These are phyloP conservation scores for Cercophora samala DNA, from an alignment of 495 filamentous ascomycete genomes.

Conservation along the genomic window DNA sequence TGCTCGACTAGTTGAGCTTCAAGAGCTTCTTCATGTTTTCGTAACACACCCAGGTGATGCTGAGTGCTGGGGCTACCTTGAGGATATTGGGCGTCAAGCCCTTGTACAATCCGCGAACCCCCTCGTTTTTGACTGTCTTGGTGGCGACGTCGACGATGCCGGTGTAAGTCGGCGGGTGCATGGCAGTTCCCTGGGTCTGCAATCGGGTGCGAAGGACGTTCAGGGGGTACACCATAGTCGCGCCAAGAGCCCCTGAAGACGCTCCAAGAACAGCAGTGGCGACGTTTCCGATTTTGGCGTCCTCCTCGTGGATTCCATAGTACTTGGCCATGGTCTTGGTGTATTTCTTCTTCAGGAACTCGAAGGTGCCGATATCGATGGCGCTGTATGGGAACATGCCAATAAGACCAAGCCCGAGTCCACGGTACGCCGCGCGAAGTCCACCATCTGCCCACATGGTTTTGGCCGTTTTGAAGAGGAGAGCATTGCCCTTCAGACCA, in stretches of 20 bases:
- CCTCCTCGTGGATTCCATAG: slow-evolving; percentile 72
- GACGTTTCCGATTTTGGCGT: slow-evolving; percentile 71
- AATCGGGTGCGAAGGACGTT: slow-evolving; percentile 92
- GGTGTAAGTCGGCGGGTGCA: slow-evolving; percentile 87
- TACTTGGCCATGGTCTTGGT: slow-evolving; percentile 65
- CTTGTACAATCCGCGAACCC: slow-evolving; percentile 84
- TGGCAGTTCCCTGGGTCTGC: slow-evolving; percentile 88
- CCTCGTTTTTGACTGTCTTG: slow-evolving; percentile 79
- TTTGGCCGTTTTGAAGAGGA: slow-evolving; percentile 74
- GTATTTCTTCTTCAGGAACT: slow-evolving; percentile 78
- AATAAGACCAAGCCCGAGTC: slow-evolving; percentile 83
- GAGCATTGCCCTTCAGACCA: slow-evolving; percentile 76
- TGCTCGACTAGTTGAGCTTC: slow-evolving; percentile 48
- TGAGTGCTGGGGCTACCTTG: slow-evolving; percentile 94
- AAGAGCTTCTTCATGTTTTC: slow-evolving; percentile 86
- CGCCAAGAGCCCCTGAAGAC: slow-evolving; percentile 85
- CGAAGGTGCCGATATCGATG: slow-evolving; percentile 93
- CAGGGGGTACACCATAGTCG: slow-evolving; percentile 89
- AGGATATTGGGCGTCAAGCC: slow-evolving; percentile 92
- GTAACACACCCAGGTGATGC: slow-evolving; percentile 96
- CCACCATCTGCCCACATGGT: slow-evolving; percentile 81
- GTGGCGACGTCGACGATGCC: slow-evolving; percentile 82
- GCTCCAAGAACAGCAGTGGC: slow-evolving; percentile 81
- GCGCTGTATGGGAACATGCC: slow-evolving; percentile 98
- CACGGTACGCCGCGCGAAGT: slow-evolving; percentile 78